Base-by-base conservation (phyloP, 148 eudicot genomes). In the Rhododendron vialii region DNA sequence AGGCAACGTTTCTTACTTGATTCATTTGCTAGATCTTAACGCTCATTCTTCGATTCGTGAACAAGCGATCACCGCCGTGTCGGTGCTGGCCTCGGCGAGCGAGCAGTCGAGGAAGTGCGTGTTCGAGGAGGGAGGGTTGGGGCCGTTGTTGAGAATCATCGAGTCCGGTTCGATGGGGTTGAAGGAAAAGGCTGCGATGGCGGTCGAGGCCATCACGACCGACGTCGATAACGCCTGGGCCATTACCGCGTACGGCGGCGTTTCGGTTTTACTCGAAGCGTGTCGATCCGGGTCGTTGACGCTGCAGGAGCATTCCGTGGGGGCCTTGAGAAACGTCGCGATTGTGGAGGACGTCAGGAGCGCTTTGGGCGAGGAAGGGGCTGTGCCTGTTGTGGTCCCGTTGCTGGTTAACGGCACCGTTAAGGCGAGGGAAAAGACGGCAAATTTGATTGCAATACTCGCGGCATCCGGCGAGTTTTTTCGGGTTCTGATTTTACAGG, bases 141-240 rank as follows among this genome's bases (percentile, higher is more conserved):
- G 96, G 10, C 96, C 93, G 18, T 45, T 93, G 63, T 50, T 93
- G 51, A 80, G 91, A 36, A 89, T 91, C 13, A 79, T 93, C 4
- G 94, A 93, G 69, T 84, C 92, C 7, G 87, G 92, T 3, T 86
- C 96, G 15, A 71, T 74, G 22, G 36, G 53, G 0, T 45, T 86
- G 84, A 93, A 90, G 86, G 96, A 93, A 57, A 91, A 87, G 77
- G 94, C 96, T 2, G 91, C 88, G 14, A 80, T 90, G 89, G 93
- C 93, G 3, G 91, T 93, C 18, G 96, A 92, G 73, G 81, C 91
- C 3, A 89, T 93, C 20, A 91, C 94, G 10, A 82, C 90, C 26
- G 94, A 93, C 85, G 77, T 89, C 24, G 96, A 93, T 12, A 92
- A 92, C 71, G 92, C 92, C 1, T 93, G 96, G 94, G 93, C 96